Evolutionary conservation across 2,329 filamentous ascomycete species (phyloP).

Genomic region (Cytospora mali): DNA sequence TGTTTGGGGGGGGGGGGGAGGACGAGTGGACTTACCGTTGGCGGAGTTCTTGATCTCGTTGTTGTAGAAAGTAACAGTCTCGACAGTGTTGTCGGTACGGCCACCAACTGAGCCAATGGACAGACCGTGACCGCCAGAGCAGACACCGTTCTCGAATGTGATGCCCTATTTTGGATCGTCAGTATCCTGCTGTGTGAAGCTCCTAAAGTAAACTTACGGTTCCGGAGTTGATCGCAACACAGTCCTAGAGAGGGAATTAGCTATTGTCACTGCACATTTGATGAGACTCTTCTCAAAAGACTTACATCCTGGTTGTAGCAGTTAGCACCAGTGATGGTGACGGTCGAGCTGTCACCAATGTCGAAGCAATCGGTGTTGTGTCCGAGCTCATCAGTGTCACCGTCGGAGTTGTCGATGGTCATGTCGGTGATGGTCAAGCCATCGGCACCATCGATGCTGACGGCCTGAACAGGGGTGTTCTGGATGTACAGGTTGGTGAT

Average conservation of each 20-base stretch:
- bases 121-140: conserved; percentile 55
- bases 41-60: conserved; percentile 52
- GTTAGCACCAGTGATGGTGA: conserved; percentile 53
- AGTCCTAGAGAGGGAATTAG: too few species aligned
- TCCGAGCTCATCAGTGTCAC: conserved; percentile 43
- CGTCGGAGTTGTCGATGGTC: conserved; percentile 61
- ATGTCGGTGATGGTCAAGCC: conserved; percentile 50
- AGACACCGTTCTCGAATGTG: conserved; percentile 44
- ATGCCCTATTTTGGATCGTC: conserved; percentile 33
- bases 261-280: too few species aligned
- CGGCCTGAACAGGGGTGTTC: conserved; percentile 58
- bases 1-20: too few species aligned
- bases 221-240: conserved; percentile 61
- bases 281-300: too few species aligned
- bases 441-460: conserved; percentile 47
- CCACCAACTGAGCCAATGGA: conserved; percentile 61
- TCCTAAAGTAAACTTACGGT: conserved; percentile 27
- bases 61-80: conserved; percentile 51
- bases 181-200: neutral
- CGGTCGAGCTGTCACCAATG: conserved; percentile 47
- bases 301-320: conserved; percentile 63
- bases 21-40: conserved; percentile 45
- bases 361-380: conserved; percentile 61
- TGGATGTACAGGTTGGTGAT: conserved; percentile 54
- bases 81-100: conserved; percentile 54